A percentile compares a stretch with the other conserved stretches of the same genome.
Evolutionary conservation across 2,329 filamentous ascomycete genomes (phyloP).

Genomic region (Botryosphaeria agaves): DNA sequence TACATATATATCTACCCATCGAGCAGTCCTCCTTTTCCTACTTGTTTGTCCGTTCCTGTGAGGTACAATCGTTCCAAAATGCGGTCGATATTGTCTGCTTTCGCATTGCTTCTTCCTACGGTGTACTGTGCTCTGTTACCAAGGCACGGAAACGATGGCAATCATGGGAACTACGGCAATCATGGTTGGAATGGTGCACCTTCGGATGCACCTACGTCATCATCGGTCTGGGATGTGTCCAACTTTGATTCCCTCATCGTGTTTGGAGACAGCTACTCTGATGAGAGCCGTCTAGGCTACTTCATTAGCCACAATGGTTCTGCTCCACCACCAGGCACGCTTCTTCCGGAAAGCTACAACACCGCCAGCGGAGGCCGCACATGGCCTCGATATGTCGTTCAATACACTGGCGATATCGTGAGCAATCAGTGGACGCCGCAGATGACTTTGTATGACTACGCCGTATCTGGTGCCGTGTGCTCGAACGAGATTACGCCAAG

Average conservation of each 20-base stretch:
- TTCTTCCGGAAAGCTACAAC: conserved; percentile 20
- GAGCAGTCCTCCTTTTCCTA: too few relatives aligned
- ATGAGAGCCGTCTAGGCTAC: conserved; percentile 49
- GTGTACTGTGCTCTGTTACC: too few relatives aligned
- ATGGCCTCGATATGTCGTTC: conserved; percentile 51
- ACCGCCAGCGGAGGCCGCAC: conserved; percentile 48
- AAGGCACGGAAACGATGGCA: too few relatives aligned
- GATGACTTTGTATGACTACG: conserved; percentile 42
- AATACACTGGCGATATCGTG: conserved; percentile 31
- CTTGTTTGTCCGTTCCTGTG: too few relatives aligned
- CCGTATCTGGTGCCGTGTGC: conserved; percentile 55
- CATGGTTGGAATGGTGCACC: too few relatives aligned
- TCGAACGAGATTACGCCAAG: conserved; percentile 50
- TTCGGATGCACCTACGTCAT: too few relatives aligned
- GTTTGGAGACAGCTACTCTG: conserved; percentile 64
- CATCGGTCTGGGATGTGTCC: conserved; percentile 18
- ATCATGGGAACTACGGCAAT: too few relatives aligned
- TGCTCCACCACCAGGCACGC: conserved; percentile 45
- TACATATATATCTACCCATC: too few relatives aligned
- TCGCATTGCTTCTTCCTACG: too few relatives aligned
- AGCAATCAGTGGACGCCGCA: conserved; percentile 4
- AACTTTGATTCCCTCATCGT: conserved; percentile 46
- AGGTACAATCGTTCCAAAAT: too few relatives aligned
- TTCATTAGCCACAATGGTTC: conserved; percentile 40
- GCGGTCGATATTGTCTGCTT: too few relatives aligned